Base-by-base conservation (phyloP, 2,329 filamentous ascomycete species). In the Pestalotiopsis sp. region DNA sequence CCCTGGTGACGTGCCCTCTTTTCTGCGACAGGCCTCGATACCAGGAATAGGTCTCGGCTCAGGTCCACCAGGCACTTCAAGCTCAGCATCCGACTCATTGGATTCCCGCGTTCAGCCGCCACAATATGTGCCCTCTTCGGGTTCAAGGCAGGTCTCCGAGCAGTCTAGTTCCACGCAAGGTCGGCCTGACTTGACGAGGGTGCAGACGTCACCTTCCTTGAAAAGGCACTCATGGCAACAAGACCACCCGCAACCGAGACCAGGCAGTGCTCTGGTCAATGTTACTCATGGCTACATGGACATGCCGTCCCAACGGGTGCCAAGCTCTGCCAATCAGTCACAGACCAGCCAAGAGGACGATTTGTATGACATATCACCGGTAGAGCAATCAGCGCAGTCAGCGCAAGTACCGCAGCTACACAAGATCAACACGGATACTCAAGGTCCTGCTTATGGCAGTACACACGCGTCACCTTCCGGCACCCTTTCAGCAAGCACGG, bases 1-100 rank as follows among this genome's bases (percentile, higher is more conserved):
- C 62, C 87, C 87, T 0, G 84, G 83, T 11, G 87, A 89, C 72
- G 71, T 88, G 67, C 87, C 88, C 1, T 84, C 81, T 2, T 90
- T 90, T 70, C 72, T 90, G 71, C 86, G 87, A 38, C 84, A 87
- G 66, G 80, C 83, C 41, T 75, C 81, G 40, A 79, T 85, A 61
- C 76, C 82, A 62, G 81, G 83, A 23, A 71, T 75, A 57, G 63
- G 75, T 23, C 40, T 68, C 63, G 38, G 61, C 65, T 27, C 27
- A 14, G 57, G n/a, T 23, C 38, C 65, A 17, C 40, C 49, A 62
- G 25, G 65, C 4, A 13, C 62, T 23, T 65, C 65, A 57, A 41
- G 70, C 2, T 65, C 57, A 31, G 23, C 59, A 14, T 11, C 56
- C 17, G 13, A 31, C n/a, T 49, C 65, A 65, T 36, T 60, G 38